A percentile compares a stretch with the other conserved stretches of the same genome.
Conservation (phyloP, 805 yeast species). For the Candida palmyrensis region DNA sequence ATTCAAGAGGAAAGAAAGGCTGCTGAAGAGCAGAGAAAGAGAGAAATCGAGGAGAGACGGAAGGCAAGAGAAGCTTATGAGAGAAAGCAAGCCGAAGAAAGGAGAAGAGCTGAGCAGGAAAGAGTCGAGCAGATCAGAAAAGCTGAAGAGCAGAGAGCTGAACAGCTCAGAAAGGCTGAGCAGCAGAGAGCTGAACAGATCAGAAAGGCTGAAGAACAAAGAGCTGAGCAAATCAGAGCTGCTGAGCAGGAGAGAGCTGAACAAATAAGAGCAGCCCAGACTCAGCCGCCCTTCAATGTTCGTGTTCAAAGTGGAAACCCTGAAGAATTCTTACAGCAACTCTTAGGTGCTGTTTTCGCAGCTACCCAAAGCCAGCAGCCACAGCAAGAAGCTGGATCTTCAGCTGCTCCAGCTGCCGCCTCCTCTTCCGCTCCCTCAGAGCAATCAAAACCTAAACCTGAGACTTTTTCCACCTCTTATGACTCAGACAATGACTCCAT, state of each 20-base stretch:
- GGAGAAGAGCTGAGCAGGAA: conserved; percentile 8
- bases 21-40: conserved; percentile 1
- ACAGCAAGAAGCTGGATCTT: conserved; percentile 4
- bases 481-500: conserved; percentile 15
- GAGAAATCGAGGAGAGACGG: conserved; percentile 1
- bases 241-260: conserved; percentile 10
- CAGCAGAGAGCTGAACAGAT: conserved; percentile 1
- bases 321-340: conserved; percentile 17
- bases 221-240: conserved; percentile 7
- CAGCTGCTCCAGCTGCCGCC: conserved; percentile 6
- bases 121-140: conserved; percentile 3
- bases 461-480: not conserved
- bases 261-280: conserved; percentile 3
- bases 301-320: not conserved
- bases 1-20: not conserved
- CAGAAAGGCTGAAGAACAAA: conserved; percentile 7
- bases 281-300: not conserved
- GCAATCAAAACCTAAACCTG: too few relatives aligned
- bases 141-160: conserved; percentile 2
- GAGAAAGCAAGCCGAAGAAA: conserved; percentile 4
- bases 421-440: not conserved
- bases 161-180: too few relatives aligned
- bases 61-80: conserved; percentile 4
- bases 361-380: not conserved
- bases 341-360: conserved; percentile 12